These are phyloP conservation scores for Pelargonium australe DNA, from an alignment of 441 rosid genomes.

Conservation along the genomic window DNA sequence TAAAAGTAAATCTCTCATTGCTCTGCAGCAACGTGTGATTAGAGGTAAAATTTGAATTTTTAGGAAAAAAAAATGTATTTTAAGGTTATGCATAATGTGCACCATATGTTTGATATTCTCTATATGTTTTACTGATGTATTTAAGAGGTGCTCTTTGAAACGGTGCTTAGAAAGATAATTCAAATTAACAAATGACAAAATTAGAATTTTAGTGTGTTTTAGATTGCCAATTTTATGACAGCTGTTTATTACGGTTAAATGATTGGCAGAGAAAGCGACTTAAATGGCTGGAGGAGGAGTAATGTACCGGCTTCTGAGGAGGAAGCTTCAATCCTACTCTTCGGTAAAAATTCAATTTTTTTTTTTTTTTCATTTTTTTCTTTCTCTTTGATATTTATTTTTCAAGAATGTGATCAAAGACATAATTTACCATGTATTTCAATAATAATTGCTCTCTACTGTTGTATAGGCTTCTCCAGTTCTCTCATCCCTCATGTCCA, in stretches of 20 bases:
- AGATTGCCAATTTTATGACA: neutral
- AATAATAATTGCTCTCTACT: neutral
- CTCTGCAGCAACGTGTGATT: neutral
- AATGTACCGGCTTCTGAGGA: slow-evolving; percentile 82
- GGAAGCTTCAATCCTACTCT: slow-evolving; percentile 65
- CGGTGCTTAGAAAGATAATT: too few relatives aligned
- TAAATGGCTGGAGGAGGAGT: slow-evolving; percentile 89
- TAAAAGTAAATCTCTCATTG: neutral
- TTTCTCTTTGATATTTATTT: neutral
- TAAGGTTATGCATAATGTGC: too few relatives aligned
- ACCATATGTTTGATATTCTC: too few relatives aligned
- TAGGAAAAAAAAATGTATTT: too few relatives aligned
- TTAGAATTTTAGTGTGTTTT: neutral
- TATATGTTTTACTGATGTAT: too few relatives aligned
- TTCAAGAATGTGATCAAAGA: too few relatives aligned
- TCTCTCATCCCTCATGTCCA: slow-evolving; percentile 47
- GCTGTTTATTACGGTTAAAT: slow-evolving; percentile 10
- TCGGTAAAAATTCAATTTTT: slow-evolving; percentile 36
- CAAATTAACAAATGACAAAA: too few relatives aligned
- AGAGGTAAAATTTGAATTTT: neutral
- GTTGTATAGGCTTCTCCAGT: slow-evolving; percentile 53
- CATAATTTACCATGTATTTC: neutral
- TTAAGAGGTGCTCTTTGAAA: too few relatives aligned
- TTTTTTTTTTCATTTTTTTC: neutral
- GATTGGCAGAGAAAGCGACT: slow-evolving; percentile 30